Evolutionary conservation across 805 yeast species (phyloP).

Genomic region (Kuraishia ogatae): DNA sequence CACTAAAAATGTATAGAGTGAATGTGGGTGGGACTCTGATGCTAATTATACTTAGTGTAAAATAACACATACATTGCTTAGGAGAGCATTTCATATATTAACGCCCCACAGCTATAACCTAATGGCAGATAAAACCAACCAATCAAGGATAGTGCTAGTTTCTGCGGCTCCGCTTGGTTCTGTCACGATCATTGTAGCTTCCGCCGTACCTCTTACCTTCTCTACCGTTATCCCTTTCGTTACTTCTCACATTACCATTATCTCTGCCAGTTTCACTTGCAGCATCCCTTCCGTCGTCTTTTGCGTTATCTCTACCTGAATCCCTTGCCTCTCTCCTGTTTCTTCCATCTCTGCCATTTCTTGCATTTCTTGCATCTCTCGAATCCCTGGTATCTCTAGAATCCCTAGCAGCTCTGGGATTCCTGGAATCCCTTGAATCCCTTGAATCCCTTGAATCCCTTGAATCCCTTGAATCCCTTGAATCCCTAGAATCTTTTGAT

Average conservation of each 20-base stretch:
- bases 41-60: too few relatives aligned
- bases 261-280: slow-evolving; percentile 1
- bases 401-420: neutral
- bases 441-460: neutral
- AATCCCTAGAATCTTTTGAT: neutral
- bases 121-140: neutral
- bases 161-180: neutral
- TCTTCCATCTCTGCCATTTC: neutral
- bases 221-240: neutral
- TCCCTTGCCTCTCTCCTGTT: neutral
- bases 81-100: neutral
- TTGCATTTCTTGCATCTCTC: neutral
- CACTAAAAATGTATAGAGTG: too few relatives aligned
- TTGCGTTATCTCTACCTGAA: neutral
- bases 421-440: neutral
- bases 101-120: neutral
- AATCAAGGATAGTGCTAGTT: neutral
- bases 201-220: neutral
- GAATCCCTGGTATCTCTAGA: neutral
- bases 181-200: neutral
- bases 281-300: neutral
- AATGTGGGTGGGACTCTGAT: neutral
- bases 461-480: neutral
- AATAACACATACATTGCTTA: neutral
- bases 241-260: neutral